Base-by-base conservation (phyloP, 352 stramenopile genomes). In the Phytophthora chlamydospora region DNA sequence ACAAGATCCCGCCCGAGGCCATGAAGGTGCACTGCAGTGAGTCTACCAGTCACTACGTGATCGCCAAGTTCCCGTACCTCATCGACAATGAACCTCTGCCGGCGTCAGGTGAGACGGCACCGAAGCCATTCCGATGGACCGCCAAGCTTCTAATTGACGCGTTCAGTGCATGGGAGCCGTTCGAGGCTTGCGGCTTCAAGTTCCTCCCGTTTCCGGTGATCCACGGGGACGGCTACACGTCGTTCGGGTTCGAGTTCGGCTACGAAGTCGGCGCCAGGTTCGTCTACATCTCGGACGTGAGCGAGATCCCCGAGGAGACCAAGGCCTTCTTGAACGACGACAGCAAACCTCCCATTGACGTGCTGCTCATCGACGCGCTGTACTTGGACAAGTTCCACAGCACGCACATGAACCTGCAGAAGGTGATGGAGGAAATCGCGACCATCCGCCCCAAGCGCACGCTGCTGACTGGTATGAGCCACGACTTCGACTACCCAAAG, bases 221-320 rank as follows among this genome's bases (percentile, higher is more conserved):
- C 49, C 89, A 97, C 57, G 89, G 89, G 21, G 73, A 73, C 0
- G 85, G 85, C 29, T 97, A 96, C 56, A 74, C 78, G 17, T 91
- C 84, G 16, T 85, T 78, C 43, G 89, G 73, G 3, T 97, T 96
- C 36, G 83, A 92, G 39, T 96, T 96, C 50, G 89, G 89, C 5
- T 38, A 38, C 1, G 85, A 95, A 35, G 63, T 83, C 48, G 83
- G 82, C 13, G 66, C 72, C 9, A 74, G 88, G 2, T 80, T 97
- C 40, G 80, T 95, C 29, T 97, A 97, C 77, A 92, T 97, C 48
- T 96, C 87, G 6, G 89, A 97, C 71, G 81, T 94, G 66, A 95
- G 85, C 33, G 78, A 88, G 29, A 66, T 97, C 17, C 80, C 83
- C 12, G 64, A 79, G 6, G 80, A 93, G 16, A 76, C 84, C 9